Percentiles rank a stretch among this genome's conserved stretches.
These are phyloP conservation scores for Oxytropis ochrocephala DNA, from an alignment of 306 rosid genomes.

Conservation along the genomic window DNA sequence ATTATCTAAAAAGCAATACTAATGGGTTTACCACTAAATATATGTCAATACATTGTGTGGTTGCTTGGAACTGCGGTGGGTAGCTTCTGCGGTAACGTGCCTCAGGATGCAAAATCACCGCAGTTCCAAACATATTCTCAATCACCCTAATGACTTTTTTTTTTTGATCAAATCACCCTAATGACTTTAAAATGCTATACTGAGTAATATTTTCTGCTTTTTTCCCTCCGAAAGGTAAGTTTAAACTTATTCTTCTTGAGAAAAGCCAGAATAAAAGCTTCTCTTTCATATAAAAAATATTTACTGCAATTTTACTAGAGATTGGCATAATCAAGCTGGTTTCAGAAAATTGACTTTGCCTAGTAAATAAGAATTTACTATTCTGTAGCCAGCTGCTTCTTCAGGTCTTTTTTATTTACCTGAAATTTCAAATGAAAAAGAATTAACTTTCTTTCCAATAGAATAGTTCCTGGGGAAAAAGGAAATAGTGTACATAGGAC, in stretches of 20 bases:
- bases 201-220: background rate
- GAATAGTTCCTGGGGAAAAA: background rate
- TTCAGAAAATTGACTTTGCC: background rate
- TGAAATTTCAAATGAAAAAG: constrained; percentile 29
- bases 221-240: background rate
- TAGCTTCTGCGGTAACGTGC: no score
- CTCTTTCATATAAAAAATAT: background rate
- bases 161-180: background rate
- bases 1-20: no score
- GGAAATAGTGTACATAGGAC: no score
- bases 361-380: constrained; percentile 6
- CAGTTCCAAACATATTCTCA: no score
- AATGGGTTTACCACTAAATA: no score
- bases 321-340: constrained; percentile 3
- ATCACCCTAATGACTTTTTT: no score
- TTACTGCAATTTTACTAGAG: background rate
- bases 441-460: background rate
- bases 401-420: constrained; percentile 87
- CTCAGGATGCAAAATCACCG: no score
- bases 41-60: no score
- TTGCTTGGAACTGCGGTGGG: no score
- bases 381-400: constrained; percentile 47
- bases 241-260: background rate
- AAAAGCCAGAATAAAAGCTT: background rate
- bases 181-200: constrained; percentile 3